These are phyloP conservation scores for Puccinia horiana DNA, from an alignment of 1,284 basidiomycete genomes.

Conservation along the genomic window DNA sequence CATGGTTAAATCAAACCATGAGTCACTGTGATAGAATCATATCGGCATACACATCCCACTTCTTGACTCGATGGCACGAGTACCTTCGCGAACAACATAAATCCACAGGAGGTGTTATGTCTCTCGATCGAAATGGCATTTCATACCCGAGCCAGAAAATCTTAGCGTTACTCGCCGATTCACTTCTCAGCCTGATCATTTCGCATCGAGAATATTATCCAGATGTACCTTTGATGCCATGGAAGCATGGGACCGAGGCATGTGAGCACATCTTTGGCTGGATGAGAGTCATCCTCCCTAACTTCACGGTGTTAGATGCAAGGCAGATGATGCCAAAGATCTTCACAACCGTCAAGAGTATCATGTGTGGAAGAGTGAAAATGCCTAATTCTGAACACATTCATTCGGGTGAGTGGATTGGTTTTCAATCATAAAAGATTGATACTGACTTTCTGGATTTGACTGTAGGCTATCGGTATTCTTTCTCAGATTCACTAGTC, in stretches of 20 bases:
- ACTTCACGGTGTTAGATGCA: constrained; percentile 4
- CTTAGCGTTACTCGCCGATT: neutral
- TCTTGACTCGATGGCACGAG: neutral
- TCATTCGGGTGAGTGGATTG: neutral
- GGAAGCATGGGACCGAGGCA: constrained; percentile 17
- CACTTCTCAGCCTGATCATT: neutral
- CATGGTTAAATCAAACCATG: neutral
- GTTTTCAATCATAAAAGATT: neutral
- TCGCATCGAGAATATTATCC: neutral
- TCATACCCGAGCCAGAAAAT: neutral
- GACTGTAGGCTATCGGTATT: neutral
- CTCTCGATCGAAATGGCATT: neutral
- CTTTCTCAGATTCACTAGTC: neutral
- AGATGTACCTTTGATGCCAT: neutral
- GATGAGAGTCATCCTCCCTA: constrained; percentile 15
- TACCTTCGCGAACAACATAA: neutral
- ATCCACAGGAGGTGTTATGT: neutral
- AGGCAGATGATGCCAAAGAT: constrained; percentile 19
- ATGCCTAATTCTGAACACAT: constrained; percentile 23
- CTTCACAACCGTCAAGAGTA: constrained; percentile 17
- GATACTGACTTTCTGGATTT: neutral
- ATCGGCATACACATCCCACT: neutral
- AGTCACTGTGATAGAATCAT: neutral
- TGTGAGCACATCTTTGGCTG: constrained; percentile 28
- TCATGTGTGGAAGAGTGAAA: constrained; percentile 6